A percentile compares a stretch with the other conserved stretches of the same genome.
phyloP scores from a whole-genome alignment of 441 rosid genomes.

The Pelargonium citronellum region DNA sequence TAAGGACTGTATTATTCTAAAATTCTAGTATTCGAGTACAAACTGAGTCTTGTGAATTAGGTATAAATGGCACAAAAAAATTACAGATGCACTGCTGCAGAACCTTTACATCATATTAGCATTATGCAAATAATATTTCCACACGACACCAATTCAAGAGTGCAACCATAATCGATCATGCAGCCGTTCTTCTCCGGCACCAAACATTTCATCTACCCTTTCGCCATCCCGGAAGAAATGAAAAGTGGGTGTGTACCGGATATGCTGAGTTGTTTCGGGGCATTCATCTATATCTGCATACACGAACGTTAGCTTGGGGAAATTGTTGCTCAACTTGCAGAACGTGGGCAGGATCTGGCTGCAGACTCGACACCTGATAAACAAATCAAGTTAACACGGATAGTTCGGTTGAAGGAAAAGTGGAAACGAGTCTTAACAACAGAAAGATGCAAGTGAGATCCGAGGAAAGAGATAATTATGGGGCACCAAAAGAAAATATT shows the following conservation, averaged over 20 bases:
- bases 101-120: too few species aligned
- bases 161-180: conserved; percentile 95
- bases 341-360: conserved; percentile 77
- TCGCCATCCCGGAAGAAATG: conserved; percentile 84
- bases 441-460: not conserved
- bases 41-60: too few species aligned
- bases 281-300: conserved; percentile 95
- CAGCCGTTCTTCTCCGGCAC: conserved; percentile 82
- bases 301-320: conserved; percentile 55
- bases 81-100: not conserved
- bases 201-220: conserved; percentile 88
- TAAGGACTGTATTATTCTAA: too few species aligned
- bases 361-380: conserved; percentile 75
- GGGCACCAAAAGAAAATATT: too few species aligned
- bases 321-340: conserved; percentile 58
- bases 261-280: conserved; percentile 74
- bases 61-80: too few species aligned
- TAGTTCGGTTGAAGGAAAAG: not conserved
- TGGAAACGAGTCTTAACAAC: too few species aligned
- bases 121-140: not conserved
- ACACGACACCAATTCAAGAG: conserved; percentile 39
- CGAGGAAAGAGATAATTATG: not conserved
- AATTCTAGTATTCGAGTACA: too few species aligned
- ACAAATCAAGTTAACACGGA: not conserved
- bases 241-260: conserved; percentile 89